Conservation (phyloP, 805 yeast genomes). For the Nakazawaea wickerhamii region DNA sequence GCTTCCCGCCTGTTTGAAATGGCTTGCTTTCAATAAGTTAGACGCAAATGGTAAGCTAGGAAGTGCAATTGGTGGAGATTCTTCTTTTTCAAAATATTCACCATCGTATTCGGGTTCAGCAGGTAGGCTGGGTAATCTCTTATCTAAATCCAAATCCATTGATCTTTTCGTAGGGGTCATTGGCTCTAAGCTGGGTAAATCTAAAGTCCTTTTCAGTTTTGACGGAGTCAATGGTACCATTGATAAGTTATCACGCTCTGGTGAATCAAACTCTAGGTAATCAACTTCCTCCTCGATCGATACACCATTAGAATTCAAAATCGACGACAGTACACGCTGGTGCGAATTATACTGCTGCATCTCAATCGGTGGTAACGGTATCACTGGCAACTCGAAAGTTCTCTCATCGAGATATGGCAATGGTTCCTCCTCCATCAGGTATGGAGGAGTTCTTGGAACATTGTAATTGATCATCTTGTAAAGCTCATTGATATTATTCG, state of each 20-base stretch:
- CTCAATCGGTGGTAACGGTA: slow-evolving; percentile 9
- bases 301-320: slow-evolving; percentile 12
- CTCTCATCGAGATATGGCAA: not conserved
- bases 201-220: not conserved
- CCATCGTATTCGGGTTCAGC: slow-evolving; percentile 2
- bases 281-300: slow-evolving; percentile 8
- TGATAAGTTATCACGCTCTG: not conserved
- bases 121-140: slow-evolving; percentile 11
- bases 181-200: slow-evolving; percentile 3
- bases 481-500: not conserved
- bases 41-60: slow-evolving; percentile 58
- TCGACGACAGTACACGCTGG: slow-evolving; percentile 11
- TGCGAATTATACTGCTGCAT: slow-evolving; percentile 5
- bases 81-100: slow-evolving; percentile 3
- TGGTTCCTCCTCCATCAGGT: slow-evolving; percentile 1
- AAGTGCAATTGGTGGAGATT: slow-evolving; percentile 19
- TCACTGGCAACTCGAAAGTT: slow-evolving; percentile 1
- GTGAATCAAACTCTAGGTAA: not conserved
- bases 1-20: slow-evolving; percentile 40
- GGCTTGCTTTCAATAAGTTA: slow-evolving; percentile 40
- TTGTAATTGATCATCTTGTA: not conserved
- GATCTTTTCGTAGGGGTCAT: slow-evolving; percentile 5
- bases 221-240: slow-evolving; percentile 2
- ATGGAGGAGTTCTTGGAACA: slow-evolving; percentile 1
- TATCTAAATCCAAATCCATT: not conserved